Evolutionary conservation across 228 moss, liverwort and hornwort genomes (phyloP).

Genomic region (Sphagnum fallax): DNA sequence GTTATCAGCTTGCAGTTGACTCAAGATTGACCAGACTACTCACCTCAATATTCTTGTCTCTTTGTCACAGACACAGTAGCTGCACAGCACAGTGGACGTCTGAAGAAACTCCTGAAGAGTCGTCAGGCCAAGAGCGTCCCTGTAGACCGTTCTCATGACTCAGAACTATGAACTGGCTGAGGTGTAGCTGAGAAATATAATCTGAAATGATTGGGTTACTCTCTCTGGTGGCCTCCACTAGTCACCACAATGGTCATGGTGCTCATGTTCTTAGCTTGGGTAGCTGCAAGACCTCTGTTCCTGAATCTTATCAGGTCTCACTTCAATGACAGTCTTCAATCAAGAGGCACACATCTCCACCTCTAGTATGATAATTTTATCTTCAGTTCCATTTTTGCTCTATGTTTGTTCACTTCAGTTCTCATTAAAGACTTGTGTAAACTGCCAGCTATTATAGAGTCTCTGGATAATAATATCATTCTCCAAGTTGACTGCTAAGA

Average conservation of each 20-base stretch:
- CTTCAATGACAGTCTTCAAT: too few relatives aligned
- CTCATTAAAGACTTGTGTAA: too few relatives aligned
- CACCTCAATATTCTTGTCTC: too few relatives aligned
- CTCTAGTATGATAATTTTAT: too few relatives aligned
- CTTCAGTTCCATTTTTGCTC: too few relatives aligned
- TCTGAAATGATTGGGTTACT: constrained; percentile 25
- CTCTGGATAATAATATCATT: too few relatives aligned
- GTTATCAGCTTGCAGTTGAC: background rate
- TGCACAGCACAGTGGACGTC: constrained; percentile 58
- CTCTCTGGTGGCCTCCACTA: constrained; percentile 31
- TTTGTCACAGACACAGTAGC: constrained; percentile 56
- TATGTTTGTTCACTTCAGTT: too few relatives aligned
- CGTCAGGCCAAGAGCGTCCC: constrained; percentile 11
- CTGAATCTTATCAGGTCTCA: too few relatives aligned
- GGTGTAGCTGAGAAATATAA: constrained; percentile 31
- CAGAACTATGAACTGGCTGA: constrained; percentile 77
- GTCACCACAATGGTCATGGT: constrained; percentile 52
- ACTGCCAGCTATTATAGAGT: too few relatives aligned
- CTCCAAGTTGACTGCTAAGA: too few relatives aligned
- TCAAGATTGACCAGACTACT: too few relatives aligned
- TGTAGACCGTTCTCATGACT: constrained; percentile 13
- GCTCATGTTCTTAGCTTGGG: constrained; percentile 47
- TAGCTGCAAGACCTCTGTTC: background rate
- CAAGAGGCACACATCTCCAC: too few relatives aligned
- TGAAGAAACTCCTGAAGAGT: constrained; percentile 50